Evolutionary conservation across 352 stramenopile genomes (phyloP), one percentile per base, ranked within the genome.

Genomic region (Globisporangium viniferum): DNA sequence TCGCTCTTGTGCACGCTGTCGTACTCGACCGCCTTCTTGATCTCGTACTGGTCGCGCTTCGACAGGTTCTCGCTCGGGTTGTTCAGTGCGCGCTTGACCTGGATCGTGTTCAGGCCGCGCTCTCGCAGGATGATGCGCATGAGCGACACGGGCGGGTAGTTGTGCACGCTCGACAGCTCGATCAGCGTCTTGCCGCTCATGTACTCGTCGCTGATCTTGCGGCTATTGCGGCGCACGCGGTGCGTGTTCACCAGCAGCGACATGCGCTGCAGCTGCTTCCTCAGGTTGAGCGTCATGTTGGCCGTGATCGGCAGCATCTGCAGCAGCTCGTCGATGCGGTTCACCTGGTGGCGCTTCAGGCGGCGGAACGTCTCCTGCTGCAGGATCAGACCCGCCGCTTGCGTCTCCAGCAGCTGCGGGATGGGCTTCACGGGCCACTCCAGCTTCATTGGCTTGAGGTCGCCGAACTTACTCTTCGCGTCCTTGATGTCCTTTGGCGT

Each of bases 1-100:
- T 95, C 87, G 66, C 84, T 93, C 69, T 89, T 90, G 71, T 95
- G 87, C 59, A 93, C 89, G 63, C 84, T 93, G 73, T 95, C 87
- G 64, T 92, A 92, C 36, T 89, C 77, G 20, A 77, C 80, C 14
- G 87, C 85, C 46, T 90, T 90, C 29, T 77, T 78, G 49, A 95
- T 67, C 59, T 95, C 85, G 48, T 87, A 69, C 67, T 89, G 81
- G 62, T 93, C 87, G 22, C 87, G 85, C 59, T 88, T 91, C 12
- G 75, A 74, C 31, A 95, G 69, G 15, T 83, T 77, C 22, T 84
- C 72, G 12, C 55, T 59, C 9, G 84, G 87, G 44, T 64, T 74
- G n/a, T 73, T 69, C 48, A 94, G 57, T 46, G 87, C 76, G 29
- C 81, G 78, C 81, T 89, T 89, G 69, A 92, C 78, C 48, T 84